A percentile compares a stretch with the other conserved stretches of the same genome.
Conservation (phyloP, 228 moss, liverwort and hornwort genomes). For the Sphagnum magellanicum region DNA sequence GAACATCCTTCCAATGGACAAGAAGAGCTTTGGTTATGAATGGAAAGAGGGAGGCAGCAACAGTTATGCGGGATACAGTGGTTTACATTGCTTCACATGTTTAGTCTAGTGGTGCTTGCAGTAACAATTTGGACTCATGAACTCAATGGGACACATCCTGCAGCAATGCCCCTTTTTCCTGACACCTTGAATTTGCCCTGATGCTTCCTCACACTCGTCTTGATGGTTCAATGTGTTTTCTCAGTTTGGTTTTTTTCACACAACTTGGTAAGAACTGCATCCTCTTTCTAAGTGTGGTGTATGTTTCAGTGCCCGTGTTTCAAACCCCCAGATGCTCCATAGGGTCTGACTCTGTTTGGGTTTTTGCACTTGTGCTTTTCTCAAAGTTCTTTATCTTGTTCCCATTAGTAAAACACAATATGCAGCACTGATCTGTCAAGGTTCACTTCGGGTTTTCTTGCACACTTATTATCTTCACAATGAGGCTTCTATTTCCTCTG, state of each 20-base stretch:
- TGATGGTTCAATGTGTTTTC: conserved; percentile 41
- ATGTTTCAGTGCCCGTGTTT: conserved; percentile 81
- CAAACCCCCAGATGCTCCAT: conserved; percentile 83
- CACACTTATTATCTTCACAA: conserved; percentile 52
- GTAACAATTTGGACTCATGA: conserved; percentile 82
- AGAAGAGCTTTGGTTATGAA: conserved; percentile 71
- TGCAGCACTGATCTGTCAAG: conserved; percentile 66
- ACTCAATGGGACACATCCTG: conserved; percentile 53
- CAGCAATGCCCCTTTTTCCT: conserved; percentile 53
- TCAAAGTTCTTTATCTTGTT: conserved; percentile 85
- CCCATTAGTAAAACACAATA: conserved; percentile 71
- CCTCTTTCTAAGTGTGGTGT: conserved; percentile 79
- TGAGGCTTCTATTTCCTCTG: conserved; percentile 66
- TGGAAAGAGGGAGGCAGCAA: conserved; percentile 67
- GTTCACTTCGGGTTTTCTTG: conserved; percentile 78
- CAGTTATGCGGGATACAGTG: conserved; percentile 79
- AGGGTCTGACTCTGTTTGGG: conserved; percentile 98
- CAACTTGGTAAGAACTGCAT: conserved; percentile 55
- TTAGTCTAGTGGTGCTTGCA: conserved; percentile 83
- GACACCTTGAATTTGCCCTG: conserved; percentile 56
- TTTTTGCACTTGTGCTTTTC: conserved; percentile 92
- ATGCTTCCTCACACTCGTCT: conserved; percentile 48
- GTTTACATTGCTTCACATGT: conserved; percentile 68
- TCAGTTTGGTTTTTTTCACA: conserved; percentile 22
- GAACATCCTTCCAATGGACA: too few relatives aligned